These are phyloP conservation scores for Phytopythium delawarense DNA, from an alignment of 352 stramenopile species.

Conservation along the genomic window DNA sequence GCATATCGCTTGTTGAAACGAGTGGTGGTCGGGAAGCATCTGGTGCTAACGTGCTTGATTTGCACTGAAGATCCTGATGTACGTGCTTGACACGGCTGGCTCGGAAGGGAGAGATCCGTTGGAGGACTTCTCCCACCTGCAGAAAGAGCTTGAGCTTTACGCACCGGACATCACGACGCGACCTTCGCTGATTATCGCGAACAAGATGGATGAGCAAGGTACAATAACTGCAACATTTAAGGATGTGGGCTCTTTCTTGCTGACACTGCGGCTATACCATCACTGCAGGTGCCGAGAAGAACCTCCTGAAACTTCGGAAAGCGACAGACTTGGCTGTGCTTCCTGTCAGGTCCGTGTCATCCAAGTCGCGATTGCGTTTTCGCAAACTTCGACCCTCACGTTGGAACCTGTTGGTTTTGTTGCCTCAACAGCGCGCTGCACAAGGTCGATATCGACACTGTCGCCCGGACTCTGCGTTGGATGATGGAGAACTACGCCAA, in stretches of 20 bases:
- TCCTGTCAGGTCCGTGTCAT: conserved; percentile 55
- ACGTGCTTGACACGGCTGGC: conserved; percentile 79
- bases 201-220: conserved; percentile 88
- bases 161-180: conserved; percentile 80
- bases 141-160: conserved; percentile 85
- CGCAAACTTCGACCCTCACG: not conserved
- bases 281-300: conserved; percentile 57
- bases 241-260: not conserved
- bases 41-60: not conserved
- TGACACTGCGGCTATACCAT: not conserved
- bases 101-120: conserved; percentile 78
- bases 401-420: not conserved
- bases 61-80: conserved; percentile 65
- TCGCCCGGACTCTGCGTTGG: conserved; percentile 68
- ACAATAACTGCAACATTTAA: not conserved
- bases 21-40: not conserved
- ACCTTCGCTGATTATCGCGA: conserved; percentile 82
- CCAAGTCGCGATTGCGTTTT: not conserved
- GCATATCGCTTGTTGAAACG: not conserved
- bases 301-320: conserved; percentile 67
- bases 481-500: conserved; percentile 65
- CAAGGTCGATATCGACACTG: conserved; percentile 82
- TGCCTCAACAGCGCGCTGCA: conserved; percentile 54
- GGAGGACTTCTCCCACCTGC: conserved; percentile 71
- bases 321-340: conserved; percentile 72